Base-by-base conservation (phyloP, 2,329 filamentous ascomycete genomes). In the Colletotrichum zoysiae region DNA sequence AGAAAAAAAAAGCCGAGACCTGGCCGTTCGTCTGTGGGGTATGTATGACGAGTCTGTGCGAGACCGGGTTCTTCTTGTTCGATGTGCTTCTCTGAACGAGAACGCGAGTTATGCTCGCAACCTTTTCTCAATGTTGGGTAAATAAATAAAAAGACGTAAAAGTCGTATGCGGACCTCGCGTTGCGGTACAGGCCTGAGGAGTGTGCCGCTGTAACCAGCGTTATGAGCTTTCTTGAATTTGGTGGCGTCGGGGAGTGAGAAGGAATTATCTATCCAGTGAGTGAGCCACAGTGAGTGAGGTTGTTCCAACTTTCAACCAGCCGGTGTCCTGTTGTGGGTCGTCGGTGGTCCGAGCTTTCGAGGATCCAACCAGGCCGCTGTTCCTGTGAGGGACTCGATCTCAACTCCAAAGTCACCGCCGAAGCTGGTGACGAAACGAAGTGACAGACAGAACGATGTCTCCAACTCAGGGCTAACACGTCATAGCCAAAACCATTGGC, bases 331-430 rank as follows among this genome's bases (percentile, higher is more conserved):
- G 58, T 20, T 48, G 59, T 42, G 60, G 60, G 46, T 38, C 46
- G 14, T 30, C 0, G 3, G 38, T 53, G 60, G 60, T 51, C 60
- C 46, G 11, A 63, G 60, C 60, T 63, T 50, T 23, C n/a, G 20
- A 50, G 20, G 35, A 46, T 40, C 59, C 59, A 62, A n/a, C 46
- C 59, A n/a, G n/a, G 20, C 26, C n/a, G 14, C 30, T 35, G 26
- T n/a, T 48, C 20, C 26, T n/a, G 20, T 9, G 8, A 23, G 16
- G 18, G 14, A 35, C 42, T 11, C 11, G 30, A n/a, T 9, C 23
- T 30, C 14, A 30, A 33, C 50, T 11, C 18, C 51, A 33, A 14
- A 33, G 23, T 53, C 50, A 53, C 50, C 5, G 7, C 23, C 26
- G 26, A 53, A 53, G 26, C 26, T 30, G 50, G 50, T 30, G 50